These are phyloP conservation scores for Tolypocladium amazonense DNA, from an alignment of 2,329 filamentous ascomycete genomes.

Conservation along the genomic window DNA sequence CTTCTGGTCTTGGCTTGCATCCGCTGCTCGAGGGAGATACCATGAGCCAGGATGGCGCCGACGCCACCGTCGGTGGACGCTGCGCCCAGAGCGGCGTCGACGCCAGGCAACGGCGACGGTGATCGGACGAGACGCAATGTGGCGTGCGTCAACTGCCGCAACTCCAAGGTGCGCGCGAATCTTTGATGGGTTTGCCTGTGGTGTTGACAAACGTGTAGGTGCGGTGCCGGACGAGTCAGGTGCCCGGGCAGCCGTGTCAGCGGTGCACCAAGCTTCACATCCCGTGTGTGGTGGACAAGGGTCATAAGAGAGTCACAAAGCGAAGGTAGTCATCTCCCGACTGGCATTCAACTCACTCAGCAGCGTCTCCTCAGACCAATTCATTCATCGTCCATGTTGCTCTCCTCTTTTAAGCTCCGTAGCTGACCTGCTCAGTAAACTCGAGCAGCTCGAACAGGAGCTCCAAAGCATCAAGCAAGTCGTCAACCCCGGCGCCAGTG, in stretches of 20 bases:
- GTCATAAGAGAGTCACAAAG: slow-evolving; percentile 34
- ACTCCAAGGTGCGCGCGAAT: slow-evolving; percentile 24
- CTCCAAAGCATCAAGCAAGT: slow-evolving; percentile 44
- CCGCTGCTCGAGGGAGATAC: slow-evolving; percentile 3
- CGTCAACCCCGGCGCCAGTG: slow-evolving; percentile 22
- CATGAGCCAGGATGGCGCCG: slow-evolving; percentile 17
- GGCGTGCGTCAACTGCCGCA: slow-evolving; percentile 26
- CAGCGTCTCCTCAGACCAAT: neutral
- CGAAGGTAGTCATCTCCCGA: slow-evolving; percentile 21
- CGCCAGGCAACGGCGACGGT: slow-evolving; percentile 8
- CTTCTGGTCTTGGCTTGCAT: neutral
- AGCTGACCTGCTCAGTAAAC: slow-evolving; percentile 27
- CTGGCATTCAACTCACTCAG: neutral
- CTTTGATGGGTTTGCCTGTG: too few species aligned
- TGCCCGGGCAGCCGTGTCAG: slow-evolving; percentile 29
- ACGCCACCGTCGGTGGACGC: slow-evolving; percentile 19
- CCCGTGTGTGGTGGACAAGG: slow-evolving; percentile 34
- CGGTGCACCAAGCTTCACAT: slow-evolving; percentile 33
- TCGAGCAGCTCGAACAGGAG: slow-evolving; percentile 44
- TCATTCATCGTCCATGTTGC: neutral
- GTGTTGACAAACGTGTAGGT: slow-evolving; percentile 19
- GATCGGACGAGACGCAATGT: slow-evolving; percentile 25
- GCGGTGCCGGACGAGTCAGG: slow-evolving; percentile 29
- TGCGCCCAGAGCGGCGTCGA: slow-evolving; percentile 11
- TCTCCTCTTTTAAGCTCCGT: neutral